Evolutionary conservation across 805 yeast species (phyloP).

Genomic region (Cyberlindnera sargentensis): DNA sequence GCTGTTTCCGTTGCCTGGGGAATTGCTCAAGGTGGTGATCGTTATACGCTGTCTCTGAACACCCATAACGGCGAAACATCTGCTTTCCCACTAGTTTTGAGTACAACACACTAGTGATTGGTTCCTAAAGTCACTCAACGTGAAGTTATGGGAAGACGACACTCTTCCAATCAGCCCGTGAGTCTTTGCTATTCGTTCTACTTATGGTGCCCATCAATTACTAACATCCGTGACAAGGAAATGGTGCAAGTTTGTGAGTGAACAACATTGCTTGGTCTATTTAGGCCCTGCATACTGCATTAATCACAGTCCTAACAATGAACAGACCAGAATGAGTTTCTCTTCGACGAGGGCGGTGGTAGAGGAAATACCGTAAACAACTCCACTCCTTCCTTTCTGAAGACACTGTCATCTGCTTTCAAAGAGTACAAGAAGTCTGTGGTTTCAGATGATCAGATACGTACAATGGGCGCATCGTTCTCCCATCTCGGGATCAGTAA

Average conservation of each 20-base stretch:
- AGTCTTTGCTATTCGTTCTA: slow-evolving; percentile 2
- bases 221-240: slow-evolving; percentile 24
- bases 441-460: slow-evolving; percentile 27
- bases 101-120: too few species aligned
- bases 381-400: slow-evolving; percentile 29
- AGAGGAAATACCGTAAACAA: slow-evolving; percentile 47
- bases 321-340: slow-evolving; percentile 43
- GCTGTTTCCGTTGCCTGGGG: too few species aligned
- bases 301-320: neutral
- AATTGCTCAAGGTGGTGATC: too few species aligned
- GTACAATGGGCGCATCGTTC: slow-evolving; percentile 48
- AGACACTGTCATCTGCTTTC: slow-evolving; percentile 21
- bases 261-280: too few species aligned
- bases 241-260: slow-evolving; percentile 30
- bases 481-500: slow-evolving; percentile 42
- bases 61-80: too few species aligned
- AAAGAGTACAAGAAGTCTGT: slow-evolving; percentile 24
- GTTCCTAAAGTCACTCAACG: too few species aligned
- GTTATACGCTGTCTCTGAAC: too few species aligned
- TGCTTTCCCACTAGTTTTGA: too few species aligned
- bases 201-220: neutral
- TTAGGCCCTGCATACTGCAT: too few species aligned
- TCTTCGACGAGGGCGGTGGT: slow-evolving; percentile 66
- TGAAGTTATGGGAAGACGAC: slow-evolving; percentile 14
- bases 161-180: slow-evolving; percentile 16